These are phyloP conservation scores for Terana coerulea DNA, from an alignment of 768 basidiomycete species.

Conservation along the genomic window DNA sequence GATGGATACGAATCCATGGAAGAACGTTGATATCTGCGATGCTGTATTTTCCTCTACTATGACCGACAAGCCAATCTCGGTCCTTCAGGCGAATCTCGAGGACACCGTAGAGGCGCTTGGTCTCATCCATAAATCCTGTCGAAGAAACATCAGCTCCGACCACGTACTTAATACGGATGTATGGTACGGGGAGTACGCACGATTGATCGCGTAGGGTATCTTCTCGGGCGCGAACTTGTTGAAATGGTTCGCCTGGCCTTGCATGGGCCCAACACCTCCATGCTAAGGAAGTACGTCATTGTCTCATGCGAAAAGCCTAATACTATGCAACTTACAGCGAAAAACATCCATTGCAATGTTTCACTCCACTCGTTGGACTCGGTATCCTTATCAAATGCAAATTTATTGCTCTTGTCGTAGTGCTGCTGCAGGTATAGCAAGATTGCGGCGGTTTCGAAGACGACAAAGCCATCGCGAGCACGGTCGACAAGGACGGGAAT, in stretches of 20 bases:
- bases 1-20: conserved; percentile 57
- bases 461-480: conserved; percentile 54
- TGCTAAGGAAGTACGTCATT: conserved; percentile 40
- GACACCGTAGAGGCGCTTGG: conserved; percentile 78
- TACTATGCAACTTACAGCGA: conserved; percentile 43
- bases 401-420: conserved; percentile 71
- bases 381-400: conserved; percentile 55
- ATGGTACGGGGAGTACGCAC: no score
- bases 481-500: conserved; percentile 40
- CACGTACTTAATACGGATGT: not conserved
- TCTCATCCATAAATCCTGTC: no score
- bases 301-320: not conserved
- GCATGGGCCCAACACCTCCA: conserved; percentile 85
- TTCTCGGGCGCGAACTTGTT: conserved; percentile 9
- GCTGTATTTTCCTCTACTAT: conserved; percentile 58
- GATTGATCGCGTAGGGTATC: no score
- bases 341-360: conserved; percentile 85
- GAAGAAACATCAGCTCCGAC: not conserved
- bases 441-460: conserved; percentile 82
- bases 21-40: conserved; percentile 71
- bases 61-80: conserved; percentile 79
- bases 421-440: conserved; percentile 75
- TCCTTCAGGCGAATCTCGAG: conserved; percentile 70
- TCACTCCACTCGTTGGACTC: conserved; percentile 63
- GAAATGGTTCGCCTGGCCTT: conserved; percentile 52